Evolutionary conservation across 179 eudicot species (phyloP).

Genomic region (Silene coronaria): DNA sequence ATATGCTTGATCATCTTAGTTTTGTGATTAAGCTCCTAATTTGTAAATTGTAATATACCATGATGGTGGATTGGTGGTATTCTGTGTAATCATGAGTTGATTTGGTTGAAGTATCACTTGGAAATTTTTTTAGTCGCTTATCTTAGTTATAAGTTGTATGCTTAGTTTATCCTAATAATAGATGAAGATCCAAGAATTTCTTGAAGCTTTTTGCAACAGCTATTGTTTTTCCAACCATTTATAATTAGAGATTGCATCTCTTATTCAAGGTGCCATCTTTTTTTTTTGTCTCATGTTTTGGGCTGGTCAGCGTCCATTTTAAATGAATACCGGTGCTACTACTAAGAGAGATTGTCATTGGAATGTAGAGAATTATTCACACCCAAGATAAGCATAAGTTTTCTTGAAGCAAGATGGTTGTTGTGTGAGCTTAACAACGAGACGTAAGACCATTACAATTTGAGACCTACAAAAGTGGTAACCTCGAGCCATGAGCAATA

Average conservation of each 20-base stretch:
- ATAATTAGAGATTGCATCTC: neutral
- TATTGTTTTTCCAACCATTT: neutral
- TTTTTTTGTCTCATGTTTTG: neutral
- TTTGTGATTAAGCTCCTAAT: neutral
- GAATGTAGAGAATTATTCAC: too few species aligned
- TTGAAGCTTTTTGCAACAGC: neutral
- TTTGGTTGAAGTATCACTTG: neutral
- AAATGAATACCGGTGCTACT: too few species aligned
- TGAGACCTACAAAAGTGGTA: neutral
- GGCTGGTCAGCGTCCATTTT: neutral
- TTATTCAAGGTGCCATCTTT: neutral
- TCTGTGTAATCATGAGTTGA: slow-evolving; percentile 1
- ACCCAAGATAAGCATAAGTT: too few species aligned
- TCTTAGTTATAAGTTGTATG: neutral
- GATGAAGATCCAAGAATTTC: neutral
- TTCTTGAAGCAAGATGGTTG: too few species aligned
- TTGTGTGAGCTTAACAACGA: too few species aligned
- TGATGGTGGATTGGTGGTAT: neutral
- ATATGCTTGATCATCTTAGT: slow-evolving; percentile 1
- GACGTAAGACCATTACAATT: too few species aligned
- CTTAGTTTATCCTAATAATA: neutral
- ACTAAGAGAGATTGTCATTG: too few species aligned
- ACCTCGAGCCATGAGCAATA: neutral
- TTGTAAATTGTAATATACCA: neutral
- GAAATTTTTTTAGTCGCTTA: too few species aligned